These are phyloP conservation scores for Smithsoniella earleae DNA, from an alignment of 163 green algal species.

Conservation along the genomic window DNA sequence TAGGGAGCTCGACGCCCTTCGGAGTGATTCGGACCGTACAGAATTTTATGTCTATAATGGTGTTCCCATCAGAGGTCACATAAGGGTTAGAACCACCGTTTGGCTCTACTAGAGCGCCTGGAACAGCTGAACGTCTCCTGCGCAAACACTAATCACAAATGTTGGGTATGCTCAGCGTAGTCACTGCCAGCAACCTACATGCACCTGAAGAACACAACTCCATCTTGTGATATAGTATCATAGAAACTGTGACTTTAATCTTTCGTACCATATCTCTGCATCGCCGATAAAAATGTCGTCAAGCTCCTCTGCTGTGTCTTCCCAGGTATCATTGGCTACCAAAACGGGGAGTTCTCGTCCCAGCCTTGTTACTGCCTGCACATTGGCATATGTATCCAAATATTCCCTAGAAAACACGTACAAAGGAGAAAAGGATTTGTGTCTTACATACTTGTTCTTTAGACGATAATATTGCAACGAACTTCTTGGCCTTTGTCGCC, in stretches of 20 bases:
- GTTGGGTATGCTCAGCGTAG: not conserved
- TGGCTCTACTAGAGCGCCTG: slow-evolving; percentile 32
- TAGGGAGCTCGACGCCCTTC: not conserved
- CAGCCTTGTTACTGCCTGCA: slow-evolving; percentile 49
- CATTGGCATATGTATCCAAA: not conserved
- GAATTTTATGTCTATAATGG: slow-evolving; percentile 60
- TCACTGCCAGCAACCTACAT: not conserved
- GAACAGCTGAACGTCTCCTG: slow-evolving; percentile 37
- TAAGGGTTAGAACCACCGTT: slow-evolving; percentile 48
- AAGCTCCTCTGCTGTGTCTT: slow-evolving; percentile 64
- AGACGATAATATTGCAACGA: slow-evolving; percentile 15
- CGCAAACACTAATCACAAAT: not conserved
- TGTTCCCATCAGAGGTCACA: slow-evolving; percentile 46
- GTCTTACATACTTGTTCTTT: slow-evolving; percentile 28
- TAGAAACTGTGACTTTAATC: not conserved
- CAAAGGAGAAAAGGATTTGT: too few relatives aligned
- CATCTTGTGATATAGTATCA: slow-evolving; percentile 9
- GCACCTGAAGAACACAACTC: too few relatives aligned
- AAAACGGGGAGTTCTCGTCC: slow-evolving; percentile 55
- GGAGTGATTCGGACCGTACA: slow-evolving; percentile 36
- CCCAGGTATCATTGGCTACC: slow-evolving; percentile 57
- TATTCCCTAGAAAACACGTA: slow-evolving; percentile 3
- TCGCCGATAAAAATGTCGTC: slow-evolving; percentile 75
- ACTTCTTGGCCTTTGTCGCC: not conserved
- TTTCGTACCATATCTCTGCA: slow-evolving; percentile 59